Base-by-base conservation (phyloP, 1,284 basidiomycete genomes). In the Malassezia yamatoensis region DNA sequence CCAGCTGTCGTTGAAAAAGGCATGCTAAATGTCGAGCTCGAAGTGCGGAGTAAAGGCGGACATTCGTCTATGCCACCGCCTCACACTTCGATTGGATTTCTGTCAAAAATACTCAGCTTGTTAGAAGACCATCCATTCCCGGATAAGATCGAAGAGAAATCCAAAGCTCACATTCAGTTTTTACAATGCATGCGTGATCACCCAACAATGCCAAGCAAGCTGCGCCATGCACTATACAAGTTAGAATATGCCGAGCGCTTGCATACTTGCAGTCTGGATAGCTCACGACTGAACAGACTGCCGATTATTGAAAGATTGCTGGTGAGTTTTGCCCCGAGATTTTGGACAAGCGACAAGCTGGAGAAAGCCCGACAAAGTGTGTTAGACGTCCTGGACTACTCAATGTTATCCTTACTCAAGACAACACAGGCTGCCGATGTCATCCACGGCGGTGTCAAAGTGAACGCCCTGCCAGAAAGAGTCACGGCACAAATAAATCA, bases 391-490 rank as follows among this genome's bases (percentile, higher is more conserved):
- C 41, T 58, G 7, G 40, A 53, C 13, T 38, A 53, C 16, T 5
- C 33, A 4, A 68, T 77, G 50, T 76, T 76, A 42, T 79, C 78
- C 55, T 64, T 81, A 20, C 75, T 83, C 15, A 77, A 79, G 33
- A 87, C 84, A 2, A 85, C 85, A 0, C 84, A 85, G 67, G 85
- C 86, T 1, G 78, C 83, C 37, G 84, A 85, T 65, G 70, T 86
- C 7, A 79, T 86, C 39, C 67, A 77, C 7, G 85, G 84, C 2
- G 85, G 85, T 15, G 81, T 85, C 40, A 86, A 86, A 75, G 77
- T 75, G 49, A 84, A 83, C 61, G 82, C 82, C 1, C 76, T 83
- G 1, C 83, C 82, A 0, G 82, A 83, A 70, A 75, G 76, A 53
- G 80, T 80, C 1, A 78, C 75, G 60, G 81, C 81, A 5, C 68